These are phyloP conservation scores for Coffea humblotiana DNA, from an alignment of 305 asterid genomes.

Conservation along the genomic window DNA sequence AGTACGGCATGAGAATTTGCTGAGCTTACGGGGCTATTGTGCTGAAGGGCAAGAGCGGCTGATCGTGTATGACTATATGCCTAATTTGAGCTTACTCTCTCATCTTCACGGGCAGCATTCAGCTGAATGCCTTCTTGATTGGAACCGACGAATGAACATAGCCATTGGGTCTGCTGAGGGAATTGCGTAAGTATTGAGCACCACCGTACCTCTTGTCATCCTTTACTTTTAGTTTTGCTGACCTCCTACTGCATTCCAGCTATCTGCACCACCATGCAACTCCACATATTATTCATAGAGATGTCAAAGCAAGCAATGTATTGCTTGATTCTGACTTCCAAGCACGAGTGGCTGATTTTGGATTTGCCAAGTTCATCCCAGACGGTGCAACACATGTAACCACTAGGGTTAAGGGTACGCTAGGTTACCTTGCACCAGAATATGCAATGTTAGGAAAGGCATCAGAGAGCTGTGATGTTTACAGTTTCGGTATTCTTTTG, in stretches of 20 bases:
- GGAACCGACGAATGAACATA: conserved; percentile 36
- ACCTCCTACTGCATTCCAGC: conserved; percentile 20
- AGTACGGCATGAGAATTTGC: conserved; percentile 32
- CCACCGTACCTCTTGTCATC: neutral
- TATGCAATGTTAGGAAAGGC: conserved; percentile 41
- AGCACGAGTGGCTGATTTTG: conserved; percentile 41
- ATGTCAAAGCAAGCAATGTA: conserved; percentile 38
- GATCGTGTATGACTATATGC: conserved; percentile 38
- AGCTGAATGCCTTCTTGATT: conserved; percentile 34
- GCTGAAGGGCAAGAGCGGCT: conserved; percentile 43
- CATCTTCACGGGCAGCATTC: conserved; percentile 42
- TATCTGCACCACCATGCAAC: conserved; percentile 39
- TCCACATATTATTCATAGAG: conserved; percentile 41
- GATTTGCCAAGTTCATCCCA: conserved; percentile 38
- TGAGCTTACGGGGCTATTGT: conserved; percentile 36
- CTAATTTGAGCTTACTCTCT: conserved; percentile 35
- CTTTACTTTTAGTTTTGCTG: neutral
- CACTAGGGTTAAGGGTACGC: conserved; percentile 39
- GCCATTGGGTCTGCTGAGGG: conserved; percentile 42
- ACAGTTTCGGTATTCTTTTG: conserved; percentile 42
- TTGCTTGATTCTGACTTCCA: conserved; percentile 35
- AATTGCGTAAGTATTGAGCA: conserved; percentile 23
- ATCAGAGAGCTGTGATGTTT: conserved; percentile 41
- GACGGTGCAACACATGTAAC: conserved; percentile 44
- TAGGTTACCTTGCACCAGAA: conserved; percentile 42